Base-by-base conservation (phyloP, 2,329 filamentous ascomycete species). In the Thielaviopsis ethacetica region DNA sequence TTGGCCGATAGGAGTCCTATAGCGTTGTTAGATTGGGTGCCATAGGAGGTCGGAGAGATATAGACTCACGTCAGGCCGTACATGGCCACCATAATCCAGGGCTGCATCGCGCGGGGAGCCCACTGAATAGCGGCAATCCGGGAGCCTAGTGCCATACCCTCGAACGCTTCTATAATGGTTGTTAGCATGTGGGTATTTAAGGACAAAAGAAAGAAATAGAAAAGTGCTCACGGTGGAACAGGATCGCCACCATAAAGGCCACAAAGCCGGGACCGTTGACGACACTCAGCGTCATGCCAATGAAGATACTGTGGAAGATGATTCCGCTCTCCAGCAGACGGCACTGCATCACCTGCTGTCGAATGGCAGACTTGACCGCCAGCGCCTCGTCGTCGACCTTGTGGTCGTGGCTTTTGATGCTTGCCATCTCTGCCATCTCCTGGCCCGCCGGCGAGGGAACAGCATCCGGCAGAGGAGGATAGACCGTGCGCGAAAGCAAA, bases 281-380 rank as follows among this genome's bases (percentile, higher is more conserved):
- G 7, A 91, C 86, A 34, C 84, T 88, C 50, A 91, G 76, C 3
- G 87, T 85, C 85, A 91, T 90, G 62, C 87, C 87, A 64, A 91
- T 91, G 67, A 91, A 91, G 62, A 91, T 76, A 66, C 82, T 86
- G 71, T 88, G 85, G 68, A 88, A 88, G 15, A 88, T 75, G 30
- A 62, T 62, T 27, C 87, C 87, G 27, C 86, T 84, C 71, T 91
- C 87, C 17, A 91, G 78, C 59, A 91, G 76, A 60, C 91, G 76
- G 63, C 86, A 90, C 69, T 91, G 86, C 12, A 91, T 73, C 64
- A 89, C 79, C 64, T 85, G 78, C 59, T 84, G 80, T 9, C 9
- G 4, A 4, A 4, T 27, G 9, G 26, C 26, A 65, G 30, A 13
- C 15, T 19, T 54, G 2, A 19, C n/a, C 38, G 21, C 27, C 15